Percentiles rank a stretch among this genome's conserved stretches.
These are phyloP conservation scores for carrot (Daucus carota) DNA, from an alignment of 129 eudicot genomes.

Conservation along the genomic window DH1_v3.0 NC_030381.2:46614001-46614500, in stretches of 20 bases:
- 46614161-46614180: conserved; percentile 31
- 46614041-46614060: conserved; percentile 59
- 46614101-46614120: conserved; percentile 23
- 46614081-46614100: conserved; percentile 48
- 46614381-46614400: no score
- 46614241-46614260: neutral
- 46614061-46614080: conserved; percentile 85
- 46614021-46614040: conserved; percentile 40
- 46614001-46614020: conserved; percentile 69
- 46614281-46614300: neutral
- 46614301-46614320: neutral
- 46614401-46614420: conserved; percentile 65
- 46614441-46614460: conserved; percentile 47
- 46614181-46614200: conserved; percentile 41
- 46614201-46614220: conserved; percentile 48
- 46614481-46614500: conserved; percentile 35
- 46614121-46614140: conserved; percentile 44
- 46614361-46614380: no score
- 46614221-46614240: conserved; percentile 3
- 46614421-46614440: conserved; percentile 56
- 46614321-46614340: neutral
- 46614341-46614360: no score
- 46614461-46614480: conserved; percentile 43
- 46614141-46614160: conserved; percentile 50
- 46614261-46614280: neutral